phyloP scores from a whole-genome alignment of 257 asterid genomes.

The Petunia secreta region DNA sequence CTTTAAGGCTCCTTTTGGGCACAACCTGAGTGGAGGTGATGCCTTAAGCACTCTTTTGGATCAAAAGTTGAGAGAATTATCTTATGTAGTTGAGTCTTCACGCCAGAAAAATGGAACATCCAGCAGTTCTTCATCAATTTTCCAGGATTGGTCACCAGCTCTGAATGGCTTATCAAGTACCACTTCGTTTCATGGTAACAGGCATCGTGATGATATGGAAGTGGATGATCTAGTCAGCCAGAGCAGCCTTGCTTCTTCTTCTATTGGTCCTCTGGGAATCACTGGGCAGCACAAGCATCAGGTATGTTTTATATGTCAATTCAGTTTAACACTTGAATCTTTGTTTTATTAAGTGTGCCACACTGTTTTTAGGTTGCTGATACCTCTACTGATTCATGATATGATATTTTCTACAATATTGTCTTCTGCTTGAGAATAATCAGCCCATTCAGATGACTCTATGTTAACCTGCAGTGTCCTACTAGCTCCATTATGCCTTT shows the following conservation, averaged over 20 bases:
- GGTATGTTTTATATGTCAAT: constrained; percentile 39
- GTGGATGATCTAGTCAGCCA: constrained; percentile 43
- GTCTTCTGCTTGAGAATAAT: neutral
- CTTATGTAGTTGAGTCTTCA: constrained; percentile 63
- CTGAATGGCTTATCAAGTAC: constrained; percentile 37
- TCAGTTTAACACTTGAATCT: constrained; percentile 7
- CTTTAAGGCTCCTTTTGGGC: constrained; percentile 41
- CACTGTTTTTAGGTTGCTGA: neutral
- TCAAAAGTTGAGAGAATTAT: constrained; percentile 72
- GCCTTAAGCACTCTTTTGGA: constrained; percentile 76
- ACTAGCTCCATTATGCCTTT: neutral
- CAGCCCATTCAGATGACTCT: neutral
- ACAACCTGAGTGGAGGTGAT: constrained; percentile 60
- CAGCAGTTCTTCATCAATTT: constrained; percentile 32
- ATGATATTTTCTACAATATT: neutral
- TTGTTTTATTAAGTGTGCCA: constrained; percentile 1
- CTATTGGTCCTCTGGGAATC: constrained; percentile 38
- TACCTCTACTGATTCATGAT: constrained; percentile 1
- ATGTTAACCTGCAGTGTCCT: constrained; percentile 11
- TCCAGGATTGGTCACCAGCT: constrained; percentile 35
- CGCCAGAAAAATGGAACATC: constrained; percentile 36
- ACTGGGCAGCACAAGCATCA: constrained; percentile 40
- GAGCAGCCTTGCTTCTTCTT: constrained; percentile 34
- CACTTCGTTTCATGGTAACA: constrained; percentile 36
- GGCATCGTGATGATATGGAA: constrained; percentile 37